Conservation (phyloP, 257 asterid genomes). For the Nicotiana knightiana region DNA sequence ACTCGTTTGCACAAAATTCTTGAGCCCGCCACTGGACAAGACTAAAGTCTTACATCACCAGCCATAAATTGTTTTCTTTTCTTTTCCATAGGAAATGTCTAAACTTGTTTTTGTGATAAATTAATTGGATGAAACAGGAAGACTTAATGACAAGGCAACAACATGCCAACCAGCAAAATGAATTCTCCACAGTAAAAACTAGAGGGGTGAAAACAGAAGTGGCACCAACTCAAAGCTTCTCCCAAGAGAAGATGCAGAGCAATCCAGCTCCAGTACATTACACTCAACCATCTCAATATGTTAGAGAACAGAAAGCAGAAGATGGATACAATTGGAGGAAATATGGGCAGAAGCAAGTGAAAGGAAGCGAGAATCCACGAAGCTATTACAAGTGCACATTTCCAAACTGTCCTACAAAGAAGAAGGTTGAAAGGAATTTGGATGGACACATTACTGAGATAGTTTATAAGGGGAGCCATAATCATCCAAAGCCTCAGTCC, state of each 20-base stretch:
- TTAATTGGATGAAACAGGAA: slow-evolving; percentile 32
- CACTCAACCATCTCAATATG: slow-evolving; percentile 44
- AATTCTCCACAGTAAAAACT: slow-evolving; percentile 21
- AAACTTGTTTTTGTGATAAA: not conserved
- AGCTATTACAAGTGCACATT: slow-evolving; percentile 81
- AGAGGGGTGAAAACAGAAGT: slow-evolving; percentile 20
- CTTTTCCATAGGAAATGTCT: not conserved
- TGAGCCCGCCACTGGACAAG: too few species aligned
- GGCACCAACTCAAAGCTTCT: slow-evolving; percentile 20
- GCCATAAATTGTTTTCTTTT: not conserved
- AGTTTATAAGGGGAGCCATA: slow-evolving; percentile 84
- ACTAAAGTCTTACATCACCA: not conserved
- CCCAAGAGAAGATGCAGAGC: slow-evolving; percentile 28
- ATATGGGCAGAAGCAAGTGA: slow-evolving; percentile 80
- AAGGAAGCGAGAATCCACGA: slow-evolving; percentile 85
- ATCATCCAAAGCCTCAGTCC: slow-evolving; percentile 85
- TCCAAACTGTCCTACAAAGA: slow-evolving; percentile 81
- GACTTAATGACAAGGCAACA: slow-evolving; percentile 36
- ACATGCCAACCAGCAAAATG: slow-evolving; percentile 23
- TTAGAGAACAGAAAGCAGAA: slow-evolving; percentile 66
- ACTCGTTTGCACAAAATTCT: too few species aligned
- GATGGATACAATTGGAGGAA: slow-evolving; percentile 92
- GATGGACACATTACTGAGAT: slow-evolving; percentile 87
- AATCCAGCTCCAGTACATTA: slow-evolving; percentile 25
- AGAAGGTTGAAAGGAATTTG: slow-evolving; percentile 71